Base-by-base conservation (phyloP, 2,329 filamentous ascomycete genomes). In the Diaporthe nobilis region DNA sequence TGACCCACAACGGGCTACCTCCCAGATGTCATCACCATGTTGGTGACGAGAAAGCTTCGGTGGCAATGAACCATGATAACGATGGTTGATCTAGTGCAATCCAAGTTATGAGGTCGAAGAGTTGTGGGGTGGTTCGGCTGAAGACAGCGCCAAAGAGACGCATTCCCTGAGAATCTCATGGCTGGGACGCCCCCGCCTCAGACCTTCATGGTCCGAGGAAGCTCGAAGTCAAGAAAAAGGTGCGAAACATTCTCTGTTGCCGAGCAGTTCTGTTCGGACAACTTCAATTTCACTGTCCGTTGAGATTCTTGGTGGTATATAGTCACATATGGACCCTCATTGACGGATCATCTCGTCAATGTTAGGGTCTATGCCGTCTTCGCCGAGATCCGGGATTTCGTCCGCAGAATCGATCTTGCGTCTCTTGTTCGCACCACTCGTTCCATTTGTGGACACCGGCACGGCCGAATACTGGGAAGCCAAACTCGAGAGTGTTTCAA, bases 341-440 rank as follows among this genome's bases (percentile, higher is more conserved):
- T 73, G 68, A 28, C 84, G 83, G 60, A 92, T 83, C 84, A 90
- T 89, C 78, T 89, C 88, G 37, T 87, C 86, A 47, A 91, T 89
- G 63, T 91, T 89, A 0, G 88, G 85, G 77, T 91, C 90, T 68
- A 91, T 90, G 0, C 86, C 89, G 77, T 90, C 88, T 28, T 82
- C 86, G 12, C 86, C 88, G n/a, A 91, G 83, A 71, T 90, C 87
- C 4, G 89, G 89, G 74, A 91, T 87, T 49, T 90, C 89, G 17
- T 86, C 86, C 2, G 81, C 82, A n/a, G 86, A 82, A 49, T 90
- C 89, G 8, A 92, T 81, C 65, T 90, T 87, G 42, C 88, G 86
- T 75, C 90, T 86, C 81, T 92, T 91, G 79, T 91, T 91, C 7
- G 88, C 85, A 6, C 89, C 89, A 75, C 89, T 90, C 39, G 85